These are phyloP conservation scores for Plantago elongata DNA, from an alignment of 257 asterid species.

Conservation along the genomic window DNA sequence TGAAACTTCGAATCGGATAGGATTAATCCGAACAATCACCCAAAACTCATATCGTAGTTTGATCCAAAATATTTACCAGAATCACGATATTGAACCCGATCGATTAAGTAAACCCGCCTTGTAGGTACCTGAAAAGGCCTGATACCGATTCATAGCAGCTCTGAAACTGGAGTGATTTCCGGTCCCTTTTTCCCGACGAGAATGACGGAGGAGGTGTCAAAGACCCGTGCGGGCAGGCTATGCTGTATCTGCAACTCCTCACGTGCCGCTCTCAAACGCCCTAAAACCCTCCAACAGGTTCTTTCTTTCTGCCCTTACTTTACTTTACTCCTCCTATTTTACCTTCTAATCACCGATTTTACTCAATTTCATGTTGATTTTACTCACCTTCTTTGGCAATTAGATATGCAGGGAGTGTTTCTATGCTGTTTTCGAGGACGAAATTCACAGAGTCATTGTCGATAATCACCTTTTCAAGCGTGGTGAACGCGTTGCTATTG, in stretches of 20 bases:
- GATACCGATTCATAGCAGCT: too few species aligned
- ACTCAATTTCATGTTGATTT: too few species aligned
- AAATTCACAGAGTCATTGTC: constrained; percentile 73
- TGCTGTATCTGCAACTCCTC: constrained; percentile 59
- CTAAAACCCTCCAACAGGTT: constrained; percentile 91
- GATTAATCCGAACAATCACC: too few species aligned
- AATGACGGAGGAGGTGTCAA: constrained; percentile 35
- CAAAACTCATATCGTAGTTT: too few species aligned
- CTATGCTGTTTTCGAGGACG: constrained; percentile 75
- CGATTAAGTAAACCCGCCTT: too few species aligned
- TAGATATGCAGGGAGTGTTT: constrained; percentile 92
- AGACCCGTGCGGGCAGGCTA: constrained; percentile 43
- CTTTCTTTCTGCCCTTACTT: neutral
- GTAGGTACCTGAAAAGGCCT: too few species aligned
- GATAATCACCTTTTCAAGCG: constrained; percentile 77
- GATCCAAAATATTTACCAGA: too few species aligned
- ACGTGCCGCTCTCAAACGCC: constrained; percentile 89
- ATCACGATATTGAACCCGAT: too few species aligned
- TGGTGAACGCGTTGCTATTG: constrained; percentile 90
- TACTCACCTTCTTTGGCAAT: neutral
- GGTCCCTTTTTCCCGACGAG: constrained; percentile 13
- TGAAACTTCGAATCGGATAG: too few species aligned
- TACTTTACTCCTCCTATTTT: neutral
- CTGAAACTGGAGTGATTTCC: too few species aligned
- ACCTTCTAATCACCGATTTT: neutral